Evolutionary conservation across 2,329 filamentous ascomycete species (phyloP).

Genomic region (Penicillium sp.): DNA sequence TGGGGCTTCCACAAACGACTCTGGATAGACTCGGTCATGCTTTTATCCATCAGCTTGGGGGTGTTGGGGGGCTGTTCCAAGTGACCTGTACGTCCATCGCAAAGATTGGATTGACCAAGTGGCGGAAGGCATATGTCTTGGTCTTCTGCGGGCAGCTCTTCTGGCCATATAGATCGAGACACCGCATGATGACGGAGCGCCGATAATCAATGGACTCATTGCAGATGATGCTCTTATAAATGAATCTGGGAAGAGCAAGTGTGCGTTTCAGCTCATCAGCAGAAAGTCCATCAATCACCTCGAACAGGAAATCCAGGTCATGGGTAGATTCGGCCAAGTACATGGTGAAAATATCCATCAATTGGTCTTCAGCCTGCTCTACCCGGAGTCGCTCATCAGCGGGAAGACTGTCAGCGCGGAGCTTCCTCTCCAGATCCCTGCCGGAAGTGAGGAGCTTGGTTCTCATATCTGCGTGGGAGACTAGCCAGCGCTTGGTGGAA

Average conservation of each 20-base stretch:
- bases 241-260: constrained; percentile 73
- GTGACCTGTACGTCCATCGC: constrained; percentile 92
- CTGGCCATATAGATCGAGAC: constrained; percentile 81
- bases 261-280: constrained; percentile 76
- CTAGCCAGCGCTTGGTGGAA: constrained; percentile 65
- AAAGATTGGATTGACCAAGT: constrained; percentile 92
- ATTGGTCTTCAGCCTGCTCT: constrained; percentile 83
- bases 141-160: constrained; percentile 79
- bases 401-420: constrained; percentile 68
- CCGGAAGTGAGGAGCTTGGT: constrained; percentile 62
- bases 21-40: constrained; percentile 85
- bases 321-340: constrained; percentile 72
- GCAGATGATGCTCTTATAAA: constrained; percentile 81
- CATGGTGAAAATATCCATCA: constrained; percentile 80
- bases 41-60: constrained; percentile 77
- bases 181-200: constrained; percentile 76
- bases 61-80: constrained; percentile 60
- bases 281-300: constrained; percentile 79
- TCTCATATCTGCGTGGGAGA: constrained; percentile 58
- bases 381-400: constrained; percentile 75
- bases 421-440: constrained; percentile 73
- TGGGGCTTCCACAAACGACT: constrained; percentile 93
- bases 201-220: constrained; percentile 84
- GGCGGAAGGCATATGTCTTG: constrained; percentile 87
- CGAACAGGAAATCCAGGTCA: constrained; percentile 80